These are phyloP conservation scores for Cladosporium sp. DNA, from an alignment of 2,329 filamentous ascomycete species.

Conservation along the genomic window DNA sequence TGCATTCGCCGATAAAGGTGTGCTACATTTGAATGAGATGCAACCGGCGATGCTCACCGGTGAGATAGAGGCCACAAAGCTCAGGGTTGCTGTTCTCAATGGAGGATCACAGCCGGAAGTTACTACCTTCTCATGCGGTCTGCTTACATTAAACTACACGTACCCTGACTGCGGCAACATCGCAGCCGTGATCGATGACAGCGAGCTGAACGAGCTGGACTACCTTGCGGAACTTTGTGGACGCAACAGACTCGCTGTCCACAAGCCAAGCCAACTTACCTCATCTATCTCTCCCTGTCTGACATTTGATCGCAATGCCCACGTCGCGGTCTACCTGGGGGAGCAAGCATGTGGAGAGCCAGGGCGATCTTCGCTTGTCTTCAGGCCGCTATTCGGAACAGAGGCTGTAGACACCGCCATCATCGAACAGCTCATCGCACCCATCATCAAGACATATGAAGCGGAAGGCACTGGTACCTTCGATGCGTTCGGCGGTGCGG, in stretches of 20 bases:
- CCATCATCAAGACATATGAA: conserved; percentile 29
- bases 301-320: conserved; percentile 32
- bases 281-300: conserved; percentile 30
- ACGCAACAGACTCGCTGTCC: conserved; percentile 28
- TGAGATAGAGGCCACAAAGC: not conserved
- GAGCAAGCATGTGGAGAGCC: conserved; percentile 29
- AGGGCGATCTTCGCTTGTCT: conserved; percentile 32
- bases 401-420: conserved; percentile 31
- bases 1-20: conserved; percentile 21
- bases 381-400: conserved; percentile 29
- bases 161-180: conserved; percentile 21
- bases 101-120: conserved; percentile 22
- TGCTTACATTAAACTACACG: conserved; percentile 14
- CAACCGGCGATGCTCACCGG: conserved; percentile 13
- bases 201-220: conserved; percentile 24
- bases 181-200: conserved; percentile 15
- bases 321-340: conserved; percentile 35
- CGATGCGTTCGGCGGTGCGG: conserved; percentile 29
- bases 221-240: conserved; percentile 30
- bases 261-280: conserved; percentile 25
- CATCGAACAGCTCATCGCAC: conserved; percentile 32
- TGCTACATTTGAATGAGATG: conserved; percentile 18
- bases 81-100: conserved; percentile 20
- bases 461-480: conserved; percentile 33
- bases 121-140: conserved; percentile 21